Evolutionary conservation across 305 asterid species (phyloP).

Genomic region (Fraxinus greggii): DNA sequence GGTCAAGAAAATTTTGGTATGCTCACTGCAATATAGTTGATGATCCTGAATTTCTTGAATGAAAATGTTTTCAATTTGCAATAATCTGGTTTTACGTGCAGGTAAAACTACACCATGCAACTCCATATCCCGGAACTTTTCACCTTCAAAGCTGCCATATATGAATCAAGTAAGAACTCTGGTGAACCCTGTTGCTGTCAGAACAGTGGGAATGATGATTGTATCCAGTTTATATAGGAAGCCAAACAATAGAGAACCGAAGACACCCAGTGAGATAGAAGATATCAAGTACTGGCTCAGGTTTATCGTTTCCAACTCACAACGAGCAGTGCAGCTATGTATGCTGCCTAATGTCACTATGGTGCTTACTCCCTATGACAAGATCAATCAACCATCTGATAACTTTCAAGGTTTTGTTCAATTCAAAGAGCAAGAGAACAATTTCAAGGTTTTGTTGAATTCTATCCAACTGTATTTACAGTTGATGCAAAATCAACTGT

Average conservation of each 20-base stretch:
- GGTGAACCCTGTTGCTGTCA: constrained; percentile 67
- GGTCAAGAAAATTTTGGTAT: constrained; percentile 76
- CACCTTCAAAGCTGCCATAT: constrained; percentile 59
- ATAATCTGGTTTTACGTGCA: constrained; percentile 28
- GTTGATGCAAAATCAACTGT: constrained; percentile 90
- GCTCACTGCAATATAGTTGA: background rate
- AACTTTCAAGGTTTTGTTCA: constrained; percentile 39
- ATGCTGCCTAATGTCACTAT: constrained; percentile 72
- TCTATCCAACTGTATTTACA: constrained; percentile 73
- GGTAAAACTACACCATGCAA: constrained; percentile 65
- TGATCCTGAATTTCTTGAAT: background rate
- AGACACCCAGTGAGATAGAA: constrained; percentile 53
- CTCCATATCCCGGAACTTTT: constrained; percentile 51
- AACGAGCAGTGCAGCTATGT: constrained; percentile 69
- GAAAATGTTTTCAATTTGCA: background rate
- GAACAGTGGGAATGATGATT: constrained; percentile 62
- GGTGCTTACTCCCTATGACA: constrained; percentile 75
- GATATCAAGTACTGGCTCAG: constrained; percentile 83
- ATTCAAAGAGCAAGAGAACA: constrained; percentile 56
- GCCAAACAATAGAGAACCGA: constrained; percentile 60
- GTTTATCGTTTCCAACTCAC: constrained; percentile 70
- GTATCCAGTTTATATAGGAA: constrained; percentile 60
- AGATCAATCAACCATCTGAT: constrained; percentile 47
- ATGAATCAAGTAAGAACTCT: constrained; percentile 61
- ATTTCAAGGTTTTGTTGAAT: constrained; percentile 63